Evolutionary conservation across 805 yeast genomes (phyloP), one percentile per base, ranked within the genome.

Genomic region (Cyberlindnera lachancei): DNA sequence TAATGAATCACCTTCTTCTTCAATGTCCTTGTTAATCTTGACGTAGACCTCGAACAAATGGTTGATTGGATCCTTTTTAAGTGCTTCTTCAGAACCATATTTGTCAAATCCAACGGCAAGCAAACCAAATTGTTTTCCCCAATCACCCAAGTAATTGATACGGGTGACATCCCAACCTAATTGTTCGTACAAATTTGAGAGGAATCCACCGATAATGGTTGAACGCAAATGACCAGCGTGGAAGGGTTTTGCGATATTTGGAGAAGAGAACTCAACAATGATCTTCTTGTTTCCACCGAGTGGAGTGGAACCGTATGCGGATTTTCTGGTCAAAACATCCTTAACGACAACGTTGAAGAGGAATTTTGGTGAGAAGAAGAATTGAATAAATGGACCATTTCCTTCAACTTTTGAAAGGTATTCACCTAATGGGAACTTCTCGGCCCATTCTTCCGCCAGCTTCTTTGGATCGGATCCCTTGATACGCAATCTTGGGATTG

Each of bases 81-180:
- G 69, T 33, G 64, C 63, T 51, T 78, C 83, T 55, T 81, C 94
- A 41, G 70, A 61, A 30, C 99, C 99, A 55, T 82, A 92, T 52
- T 73, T 76, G 35, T 75, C 73, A 59, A 80, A 92, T 29, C 96
- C 99, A 41, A 92, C 81, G 17, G 97, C 98, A 47, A 92, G 70
- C 28, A 92, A 59, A 60, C 98, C 99, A 53, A 90, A 92, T 66
- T 92, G 99, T 63, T 92, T 92, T 36, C 99, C 99, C 98, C 98
- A 92, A 63, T 92, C 99, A 52, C 99, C 99, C 45, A 92, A 70
- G 61, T 92, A 92, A 68, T 92, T 92, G 67, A 90, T 70, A 63
- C 96, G 75, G 45, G 72, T 63, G 27, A 92, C 98, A n/a, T 85
- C 73, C 84, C 90, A 92, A 29, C 97, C 98, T 36, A 79, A 67